Base-by-base conservation (phyloP, 805 yeast genomes). In the Ogataea pignaliae region DNA sequence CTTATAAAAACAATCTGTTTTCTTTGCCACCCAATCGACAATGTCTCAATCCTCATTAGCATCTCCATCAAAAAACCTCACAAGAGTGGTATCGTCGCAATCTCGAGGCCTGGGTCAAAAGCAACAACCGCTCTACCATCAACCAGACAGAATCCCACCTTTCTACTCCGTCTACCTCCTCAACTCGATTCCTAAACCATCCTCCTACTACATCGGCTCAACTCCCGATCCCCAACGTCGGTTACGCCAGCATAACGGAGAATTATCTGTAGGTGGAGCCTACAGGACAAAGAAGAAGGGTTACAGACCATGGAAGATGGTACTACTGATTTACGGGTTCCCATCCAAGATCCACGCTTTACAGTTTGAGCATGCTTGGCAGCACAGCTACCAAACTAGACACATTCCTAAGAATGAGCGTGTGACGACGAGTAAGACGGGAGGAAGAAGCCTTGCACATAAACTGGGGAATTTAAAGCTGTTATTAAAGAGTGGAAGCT, bases 341-440 rank as follows among this genome's bases (percentile, higher is more conserved):
- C 88, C 88, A 0, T 77, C 80, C 7, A 79, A 77, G 47, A 69
- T 81, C 3, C 63, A 82, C 3, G 95, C 95, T 0, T 63, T 88
- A 41, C 90, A 81, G 60, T 87, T 87, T 61, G 96, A 88, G 55
- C 89, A 85, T 62, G 90, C 95, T 1, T 83, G 86, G 78, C 95
- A 87, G 53, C 93, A 86, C 60, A 69, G 82, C 1, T 70, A 81
- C 48, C 71, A 69, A 41, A 82, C 95, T 0, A 66, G 88, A 33
- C 87, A 79, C 55, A 78, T 86, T 3, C 56, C 62, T 2, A 49
- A 51, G 0, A 62, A 57, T 3, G 58, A 59, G 10, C 60, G 83
- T 41, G 57, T 78, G 10, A 63, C 70, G 1, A 67, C 60, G 29
- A 53, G 53, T 15, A 68, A 64, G 46, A 58, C 59, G 4, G 60